Conservation (phyloP, 2,329 filamentous ascomycete species). For the Clarireedia sp. region DNA sequence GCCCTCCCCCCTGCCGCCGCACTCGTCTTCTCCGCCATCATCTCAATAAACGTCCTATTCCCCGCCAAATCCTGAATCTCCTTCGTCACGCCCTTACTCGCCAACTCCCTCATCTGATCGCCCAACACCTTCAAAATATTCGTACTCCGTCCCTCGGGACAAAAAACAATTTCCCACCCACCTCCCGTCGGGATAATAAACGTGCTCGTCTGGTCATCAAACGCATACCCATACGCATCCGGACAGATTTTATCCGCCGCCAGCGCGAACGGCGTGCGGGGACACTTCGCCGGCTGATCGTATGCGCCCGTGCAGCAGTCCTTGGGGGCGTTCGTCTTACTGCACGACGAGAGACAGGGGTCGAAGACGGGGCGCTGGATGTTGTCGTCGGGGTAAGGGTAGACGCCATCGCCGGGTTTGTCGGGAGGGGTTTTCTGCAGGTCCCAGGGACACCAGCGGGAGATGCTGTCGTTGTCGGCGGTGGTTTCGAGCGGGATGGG, state of each 20-base stretch:
- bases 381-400: constrained; percentile 71
- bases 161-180: constrained; percentile 73
- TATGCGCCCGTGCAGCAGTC: constrained; percentile 73
- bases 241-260: constrained; percentile 69
- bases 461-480: constrained; percentile 48
- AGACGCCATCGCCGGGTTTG: constrained; percentile 67
- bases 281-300: constrained; percentile 54
- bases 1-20: constrained; percentile 8
- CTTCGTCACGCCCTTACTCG: constrained; percentile 32
- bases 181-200: constrained; percentile 60
- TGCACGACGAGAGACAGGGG: constrained; percentile 70
- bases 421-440: constrained; percentile 60
- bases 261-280: constrained; percentile 59
- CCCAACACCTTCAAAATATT: constrained; percentile 48
- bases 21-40: constrained; percentile 11
- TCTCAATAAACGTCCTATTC: constrained; percentile 30
- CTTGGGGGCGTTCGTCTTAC: constrained; percentile 54
- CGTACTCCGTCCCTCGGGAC: constrained; percentile 55
- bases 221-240: constrained; percentile 75
- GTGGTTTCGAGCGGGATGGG: constrained; percentile 59
- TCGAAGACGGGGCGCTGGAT: constrained; percentile 65
- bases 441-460: constrained; percentile 74
- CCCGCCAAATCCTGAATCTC: constrained; percentile 29
- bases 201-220: constrained; percentile 50
- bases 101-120: constrained; percentile 41